These are phyloP conservation scores for Camellia japonica DNA, from an alignment of 148 eudicot genomes.

Conservation along the genomic window DNA sequence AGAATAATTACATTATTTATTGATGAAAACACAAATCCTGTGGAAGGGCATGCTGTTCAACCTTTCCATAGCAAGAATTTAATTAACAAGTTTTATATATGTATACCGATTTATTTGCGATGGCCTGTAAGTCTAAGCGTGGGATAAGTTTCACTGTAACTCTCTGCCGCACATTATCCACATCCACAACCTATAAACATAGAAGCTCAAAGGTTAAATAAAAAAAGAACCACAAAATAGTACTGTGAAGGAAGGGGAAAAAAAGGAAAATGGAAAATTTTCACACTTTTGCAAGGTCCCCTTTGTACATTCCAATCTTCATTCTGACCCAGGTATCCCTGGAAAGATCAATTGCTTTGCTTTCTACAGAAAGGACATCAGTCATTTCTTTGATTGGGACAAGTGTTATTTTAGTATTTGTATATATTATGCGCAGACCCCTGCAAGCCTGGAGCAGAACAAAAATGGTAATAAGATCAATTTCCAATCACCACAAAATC, in stretches of 20 bases:
- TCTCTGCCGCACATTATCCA: constrained; percentile 90
- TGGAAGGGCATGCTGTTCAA: no score
- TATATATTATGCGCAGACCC: constrained; percentile 82
- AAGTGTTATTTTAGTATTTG: constrained; percentile 56
- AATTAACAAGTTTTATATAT: constrained; percentile 3
- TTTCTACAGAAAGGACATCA: constrained; percentile 95
- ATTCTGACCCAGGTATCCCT: constrained; percentile 96
- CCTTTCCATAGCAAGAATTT: no score
- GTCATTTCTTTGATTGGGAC: constrained; percentile 99
- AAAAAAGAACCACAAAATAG: not conserved
- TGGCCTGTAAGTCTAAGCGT: constrained; percentile 79
- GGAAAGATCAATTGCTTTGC: constrained; percentile 77
- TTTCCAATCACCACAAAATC: constrained; percentile 1
- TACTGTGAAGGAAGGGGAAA: not conserved
- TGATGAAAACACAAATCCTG: not conserved
- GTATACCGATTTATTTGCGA: constrained; percentile 74
- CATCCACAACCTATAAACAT: constrained; percentile 69
- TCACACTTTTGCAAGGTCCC: constrained; percentile 89
- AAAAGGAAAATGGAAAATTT: not conserved
- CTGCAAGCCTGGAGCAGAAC: constrained; percentile 60
- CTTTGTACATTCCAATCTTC: constrained; percentile 88
- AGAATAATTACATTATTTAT: not conserved
- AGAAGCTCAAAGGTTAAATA: not conserved
- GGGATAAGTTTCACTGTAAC: constrained; percentile 89
- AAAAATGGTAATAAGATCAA: constrained; percentile 13